These are phyloP conservation scores for Neurospora sp. DNA, from an alignment of 495 filamentous ascomycete species.

Conservation along the genomic window DNA sequence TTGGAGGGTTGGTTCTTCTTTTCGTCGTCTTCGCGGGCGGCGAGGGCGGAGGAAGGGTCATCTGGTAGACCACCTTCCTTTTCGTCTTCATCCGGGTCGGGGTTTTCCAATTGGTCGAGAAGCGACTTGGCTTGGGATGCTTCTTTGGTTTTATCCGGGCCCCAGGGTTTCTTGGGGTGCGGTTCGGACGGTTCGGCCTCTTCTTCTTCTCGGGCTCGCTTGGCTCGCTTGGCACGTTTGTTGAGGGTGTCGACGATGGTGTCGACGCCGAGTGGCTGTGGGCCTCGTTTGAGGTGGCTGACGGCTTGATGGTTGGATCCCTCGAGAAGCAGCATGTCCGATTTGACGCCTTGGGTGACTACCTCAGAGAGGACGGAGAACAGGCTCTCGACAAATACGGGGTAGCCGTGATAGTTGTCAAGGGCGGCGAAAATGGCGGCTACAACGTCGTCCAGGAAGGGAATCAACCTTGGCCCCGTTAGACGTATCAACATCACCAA, in stretches of 20 bases:
- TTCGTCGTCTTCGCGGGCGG: conserved; percentile 14
- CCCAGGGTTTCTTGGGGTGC: conserved; percentile 21
- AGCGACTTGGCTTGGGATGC: conserved; percentile 26
- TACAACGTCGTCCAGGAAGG: conserved; percentile 85
- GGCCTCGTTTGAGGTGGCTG: conserved; percentile 27
- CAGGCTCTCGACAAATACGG: conserved; percentile 70
- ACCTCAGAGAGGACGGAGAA: conserved; percentile 74
- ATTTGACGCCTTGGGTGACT: conserved; percentile 68
- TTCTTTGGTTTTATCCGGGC: conserved; percentile 26
- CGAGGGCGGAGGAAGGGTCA: background rate
- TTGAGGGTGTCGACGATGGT: conserved; percentile 12
- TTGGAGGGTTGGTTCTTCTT: conserved; percentile 38
- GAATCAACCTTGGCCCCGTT: conserved; percentile 69
- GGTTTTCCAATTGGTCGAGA: conserved; percentile 28
- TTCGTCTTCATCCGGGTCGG: conserved; percentile 4
- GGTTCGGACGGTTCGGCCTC: conserved; percentile 8
- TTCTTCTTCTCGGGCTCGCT: conserved; percentile 22
- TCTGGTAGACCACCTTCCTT: conserved; percentile 6
- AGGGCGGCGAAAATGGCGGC: conserved; percentile 82
- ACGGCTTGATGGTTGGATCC: conserved; percentile 12
- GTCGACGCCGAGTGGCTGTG: conserved; percentile 1
- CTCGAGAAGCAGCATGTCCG: conserved; percentile 43
- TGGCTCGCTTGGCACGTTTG: conserved; percentile 9
- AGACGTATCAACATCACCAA: conserved; percentile 90
- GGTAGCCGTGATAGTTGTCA: conserved; percentile 90